These are phyloP conservation scores for Fusarium decemcellulare DNA, from an alignment of 2,329 filamentous ascomycete species.

Conservation along the genomic window DNA sequence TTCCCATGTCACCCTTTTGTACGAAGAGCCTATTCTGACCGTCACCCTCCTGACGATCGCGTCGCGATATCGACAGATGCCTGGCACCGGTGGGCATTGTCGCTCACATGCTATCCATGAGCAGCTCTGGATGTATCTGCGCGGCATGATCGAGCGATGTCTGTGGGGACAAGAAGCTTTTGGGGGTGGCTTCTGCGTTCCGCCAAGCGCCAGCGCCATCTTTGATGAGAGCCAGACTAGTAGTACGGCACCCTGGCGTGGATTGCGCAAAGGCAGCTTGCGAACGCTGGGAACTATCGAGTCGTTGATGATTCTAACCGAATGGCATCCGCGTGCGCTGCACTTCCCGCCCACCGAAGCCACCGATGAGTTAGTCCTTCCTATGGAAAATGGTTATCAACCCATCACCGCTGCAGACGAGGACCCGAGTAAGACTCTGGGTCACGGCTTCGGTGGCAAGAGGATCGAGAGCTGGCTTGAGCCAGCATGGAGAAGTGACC, in stretches of 20 bases:
- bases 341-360: conserved; percentile 91
- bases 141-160: conserved; percentile 94
- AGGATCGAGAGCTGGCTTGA: conserved; percentile 97
- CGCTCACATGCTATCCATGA: conserved; percentile 94
- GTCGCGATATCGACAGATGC: conserved; percentile 86
- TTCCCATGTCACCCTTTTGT: conserved; percentile 84
- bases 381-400: conserved; percentile 66
- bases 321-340: conserved; percentile 95
- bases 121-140: conserved; percentile 93
- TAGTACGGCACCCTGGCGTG: conserved; percentile 78
- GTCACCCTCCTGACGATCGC: conserved; percentile 93
- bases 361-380: conserved; percentile 77
- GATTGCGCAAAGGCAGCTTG: conserved; percentile 82
- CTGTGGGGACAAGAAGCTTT: conserved; percentile 98
- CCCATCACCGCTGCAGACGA: conserved; percentile 57
- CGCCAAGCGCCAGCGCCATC: conserved; percentile 67
- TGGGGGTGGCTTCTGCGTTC: conserved; percentile 87
- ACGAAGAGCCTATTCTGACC: conserved; percentile 92
- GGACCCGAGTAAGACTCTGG: conserved; percentile 50
- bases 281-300: conserved; percentile 95
- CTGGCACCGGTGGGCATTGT: conserved; percentile 84
- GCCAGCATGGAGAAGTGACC: conserved; percentile 93
- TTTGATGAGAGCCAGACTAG: conserved; percentile 73
- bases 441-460: conserved; percentile 80
- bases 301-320: conserved; percentile 92